Evolutionary conservation across 768 basidiomycete genomes (phyloP).

Genomic region (Tylopilus balloui): DNA sequence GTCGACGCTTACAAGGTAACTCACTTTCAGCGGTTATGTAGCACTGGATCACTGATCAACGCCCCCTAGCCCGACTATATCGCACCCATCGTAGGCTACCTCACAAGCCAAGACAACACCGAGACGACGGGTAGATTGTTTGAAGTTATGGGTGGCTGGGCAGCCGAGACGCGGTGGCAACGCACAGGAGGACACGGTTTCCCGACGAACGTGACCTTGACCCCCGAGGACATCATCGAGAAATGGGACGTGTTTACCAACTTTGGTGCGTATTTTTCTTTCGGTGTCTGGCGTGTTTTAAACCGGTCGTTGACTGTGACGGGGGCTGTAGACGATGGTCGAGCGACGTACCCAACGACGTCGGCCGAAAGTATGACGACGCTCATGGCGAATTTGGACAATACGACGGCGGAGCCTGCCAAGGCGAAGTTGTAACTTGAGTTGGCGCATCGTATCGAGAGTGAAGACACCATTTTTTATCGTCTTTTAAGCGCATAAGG

Average conservation of each 20-base stretch:
- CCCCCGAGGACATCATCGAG: slow-evolving; percentile 72
- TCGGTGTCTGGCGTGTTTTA: neutral
- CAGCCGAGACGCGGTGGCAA: slow-evolving; percentile 90
- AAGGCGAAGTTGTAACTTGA: slow-evolving; percentile 53
- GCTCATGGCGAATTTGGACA: slow-evolving; percentile 60
- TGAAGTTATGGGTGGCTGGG: slow-evolving; percentile 89
- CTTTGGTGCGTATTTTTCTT: slow-evolving; percentile 55
- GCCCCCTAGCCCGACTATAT: slow-evolving; percentile 73
- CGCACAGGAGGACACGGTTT: slow-evolving; percentile 84
- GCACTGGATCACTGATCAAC: neutral
- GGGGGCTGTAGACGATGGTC: slow-evolving; percentile 61
- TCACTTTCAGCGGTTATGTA: neutral
- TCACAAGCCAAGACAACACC: slow-evolving; percentile 77
- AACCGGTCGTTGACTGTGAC: neutral
- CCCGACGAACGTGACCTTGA: slow-evolving; percentile 68
- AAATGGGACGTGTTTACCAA: slow-evolving; percentile 83
- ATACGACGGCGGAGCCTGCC: slow-evolving; percentile 25
- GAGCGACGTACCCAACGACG: slow-evolving; percentile 75
- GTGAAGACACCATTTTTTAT: neutral
- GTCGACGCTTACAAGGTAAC: slow-evolving; percentile 82
- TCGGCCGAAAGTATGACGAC: slow-evolving; percentile 75
- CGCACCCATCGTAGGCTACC: slow-evolving; percentile 88
- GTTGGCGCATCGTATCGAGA: neutral
- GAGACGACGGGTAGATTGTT: slow-evolving; percentile 73
- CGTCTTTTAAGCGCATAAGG: too few relatives aligned